Evolutionary conservation across 257 asterid genomes (phyloP).

Genomic region (Solanum habrochaites): DNA sequence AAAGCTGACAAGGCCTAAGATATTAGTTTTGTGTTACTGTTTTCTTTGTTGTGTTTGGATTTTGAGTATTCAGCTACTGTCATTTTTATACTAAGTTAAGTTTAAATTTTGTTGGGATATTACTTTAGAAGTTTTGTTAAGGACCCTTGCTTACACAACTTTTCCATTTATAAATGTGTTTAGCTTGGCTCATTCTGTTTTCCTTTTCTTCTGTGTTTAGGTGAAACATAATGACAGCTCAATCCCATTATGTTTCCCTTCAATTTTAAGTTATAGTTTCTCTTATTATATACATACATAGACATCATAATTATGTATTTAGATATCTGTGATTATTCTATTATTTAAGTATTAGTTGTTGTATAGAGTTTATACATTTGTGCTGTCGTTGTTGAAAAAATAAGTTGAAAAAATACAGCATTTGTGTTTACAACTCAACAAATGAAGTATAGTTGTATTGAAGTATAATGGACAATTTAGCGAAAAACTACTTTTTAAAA

Average conservation of each 20-base stretch:
- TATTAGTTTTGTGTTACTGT: neutral
- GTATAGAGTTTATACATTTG: too few relatives aligned
- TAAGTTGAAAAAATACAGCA: too few relatives aligned
- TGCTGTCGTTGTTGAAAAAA: too few relatives aligned
- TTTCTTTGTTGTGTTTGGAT: neutral
- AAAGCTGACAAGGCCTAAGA: neutral
- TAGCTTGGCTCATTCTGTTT: neutral
- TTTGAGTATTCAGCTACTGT: neutral
- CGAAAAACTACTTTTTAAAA: too few relatives aligned
- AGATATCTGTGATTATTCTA: too few relatives aligned
- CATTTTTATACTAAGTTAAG: neutral
- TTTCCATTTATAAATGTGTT: neutral
- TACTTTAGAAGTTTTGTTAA: neutral
- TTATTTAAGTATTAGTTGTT: too few relatives aligned
- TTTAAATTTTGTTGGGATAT: neutral
- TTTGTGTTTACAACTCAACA: too few relatives aligned
- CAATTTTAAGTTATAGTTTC: neutral
- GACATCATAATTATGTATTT: too few relatives aligned
- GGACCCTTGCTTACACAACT: neutral
- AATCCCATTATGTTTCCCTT: neutral
- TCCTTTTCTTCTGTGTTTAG: neutral
- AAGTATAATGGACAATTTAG: too few relatives aligned
- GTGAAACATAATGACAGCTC: too few relatives aligned
- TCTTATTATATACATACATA: neutral
- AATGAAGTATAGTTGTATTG: too few relatives aligned